Base-by-base conservation (phyloP, 306 rosid species). In the Sechiopsis laciniata region DNA sequence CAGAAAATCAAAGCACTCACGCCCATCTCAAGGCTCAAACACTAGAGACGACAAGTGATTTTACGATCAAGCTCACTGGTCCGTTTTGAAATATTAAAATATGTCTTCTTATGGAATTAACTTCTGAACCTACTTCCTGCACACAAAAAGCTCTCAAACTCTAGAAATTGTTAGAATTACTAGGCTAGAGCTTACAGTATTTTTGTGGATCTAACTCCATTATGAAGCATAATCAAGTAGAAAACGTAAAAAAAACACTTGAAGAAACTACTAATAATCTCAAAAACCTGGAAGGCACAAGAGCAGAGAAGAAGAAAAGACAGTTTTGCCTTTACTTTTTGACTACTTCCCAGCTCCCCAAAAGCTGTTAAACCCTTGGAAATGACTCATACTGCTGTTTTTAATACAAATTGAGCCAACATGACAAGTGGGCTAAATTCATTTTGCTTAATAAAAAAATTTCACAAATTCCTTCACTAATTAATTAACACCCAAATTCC, bases 201-300 rank as follows among this genome's bases (percentile, higher is more conserved):
- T 42, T 42, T 66, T 40, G 13, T n/a, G 54, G 3, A 66, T 40
- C 54, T 42, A 19, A 17, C 2, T 16, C 35, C 46, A 66, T 40
- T 45, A 20, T 66, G 72, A 66, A 66, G 35, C 55, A 66, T 19
- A 19, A 66, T 46, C 55, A 17, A 45, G 72, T 66, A 45, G 32
- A 12, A 66, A 66, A 66, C 55, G 42, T 19, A 66, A 15, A 6
- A 56, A 66, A 66, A n/a, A 42, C 24, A 2, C n/a, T n/a, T 66
- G 7, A 66, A 40, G 72, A 66, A 45, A 66, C 29, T 15, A 19
- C 16, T 40, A 20, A 19, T 6, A 66, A 12, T 12, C 55, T 6
- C 5, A 66, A 45, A 45, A 66, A 48, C 35, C 45, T 66, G 19
- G 11, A 45, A 19, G 35, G 4, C 17, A 66, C 17, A 17, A 65